Conservation (phyloP, 164 flowering plant species). For the Tetracentron sinense region DNA sequence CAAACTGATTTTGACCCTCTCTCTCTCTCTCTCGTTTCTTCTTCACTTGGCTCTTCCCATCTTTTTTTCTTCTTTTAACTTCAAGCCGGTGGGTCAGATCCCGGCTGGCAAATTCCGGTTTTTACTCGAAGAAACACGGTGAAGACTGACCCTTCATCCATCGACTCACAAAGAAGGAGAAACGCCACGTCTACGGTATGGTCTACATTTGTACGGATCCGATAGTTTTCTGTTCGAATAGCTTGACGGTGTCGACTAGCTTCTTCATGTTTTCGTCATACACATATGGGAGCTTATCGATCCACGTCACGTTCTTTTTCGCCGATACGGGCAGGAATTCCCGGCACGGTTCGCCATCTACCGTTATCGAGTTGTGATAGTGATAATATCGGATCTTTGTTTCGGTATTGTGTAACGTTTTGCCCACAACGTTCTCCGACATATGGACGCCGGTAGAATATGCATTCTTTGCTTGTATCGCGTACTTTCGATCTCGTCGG, state of each 20-base stretch:
- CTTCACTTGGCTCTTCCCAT: too few relatives aligned
- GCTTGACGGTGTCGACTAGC: slow-evolving; percentile 42
- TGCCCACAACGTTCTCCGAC: slow-evolving; percentile 48
- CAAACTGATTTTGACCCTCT: too few relatives aligned
- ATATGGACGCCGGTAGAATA: slow-evolving; percentile 50
- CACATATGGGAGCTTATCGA: slow-evolving; percentile 50
- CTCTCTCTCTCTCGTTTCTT: too few relatives aligned
- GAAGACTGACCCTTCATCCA: too few relatives aligned
- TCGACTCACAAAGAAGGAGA: too few relatives aligned
- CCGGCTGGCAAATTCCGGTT: too few relatives aligned
- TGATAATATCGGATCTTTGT: slow-evolving; percentile 55
- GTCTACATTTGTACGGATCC: too few relatives aligned
- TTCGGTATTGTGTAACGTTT: slow-evolving; percentile 43
- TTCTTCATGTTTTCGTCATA: slow-evolving; percentile 59
- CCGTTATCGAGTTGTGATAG: slow-evolving; percentile 59
- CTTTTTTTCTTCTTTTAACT: too few relatives aligned
- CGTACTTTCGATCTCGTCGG: slow-evolving; percentile 44
- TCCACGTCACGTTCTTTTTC: slow-evolving; percentile 34
- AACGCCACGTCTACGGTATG: too few relatives aligned
- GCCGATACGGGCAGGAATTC: slow-evolving; percentile 36
- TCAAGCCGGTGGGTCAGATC: too few relatives aligned
- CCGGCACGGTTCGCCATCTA: slow-evolving; percentile 54
- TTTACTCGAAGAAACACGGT: too few relatives aligned
- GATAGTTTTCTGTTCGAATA: slow-evolving; percentile 40
- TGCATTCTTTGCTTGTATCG: slow-evolving; percentile 48